Evolutionary conservation across 2,329 filamentous ascomycete genomes (phyloP).

Genomic region (Fusarium albidum): DNA sequence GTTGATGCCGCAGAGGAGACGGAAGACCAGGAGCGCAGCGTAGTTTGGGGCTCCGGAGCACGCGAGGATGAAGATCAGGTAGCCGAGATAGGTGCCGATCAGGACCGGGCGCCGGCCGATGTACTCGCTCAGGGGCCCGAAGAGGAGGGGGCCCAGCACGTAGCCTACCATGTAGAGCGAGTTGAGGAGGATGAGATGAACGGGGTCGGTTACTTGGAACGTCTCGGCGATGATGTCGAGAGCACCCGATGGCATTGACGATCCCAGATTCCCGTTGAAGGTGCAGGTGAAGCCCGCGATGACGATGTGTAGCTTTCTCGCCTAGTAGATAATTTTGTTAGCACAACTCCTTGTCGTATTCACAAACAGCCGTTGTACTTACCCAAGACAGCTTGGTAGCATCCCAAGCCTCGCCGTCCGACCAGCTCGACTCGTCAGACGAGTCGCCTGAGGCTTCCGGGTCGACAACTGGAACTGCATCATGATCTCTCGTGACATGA

Average conservation of each 20-base stretch:
- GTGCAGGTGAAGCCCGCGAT: constrained; percentile 48
- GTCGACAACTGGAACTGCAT: background rate
- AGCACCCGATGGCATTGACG: constrained; percentile 48
- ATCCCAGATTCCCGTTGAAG: constrained; percentile 48
- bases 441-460: constrained; percentile 23
- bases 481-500: constrained; percentile 15
- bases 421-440: constrained; percentile 30
- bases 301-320: constrained; percentile 46
- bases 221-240: constrained; percentile 44
- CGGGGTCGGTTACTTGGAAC: constrained; percentile 38
- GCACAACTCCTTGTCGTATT: background rate
- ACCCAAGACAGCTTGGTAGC: constrained; percentile 44
- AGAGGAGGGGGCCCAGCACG: constrained; percentile 46
- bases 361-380: background rate
- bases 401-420: constrained; percentile 34
- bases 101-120: constrained; percentile 46
- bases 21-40: constrained; percentile 52
- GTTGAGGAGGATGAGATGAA: constrained; percentile 46
- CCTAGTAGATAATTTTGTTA: constrained; percentile 10
- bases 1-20: constrained; percentile 45
- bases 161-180: constrained; percentile 48
- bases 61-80: constrained; percentile 44
- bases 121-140: constrained; percentile 47
- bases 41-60: constrained; percentile 54
- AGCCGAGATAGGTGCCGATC: constrained; percentile 45